Base-by-base conservation (phyloP, 768 basidiomycete genomes). In the Rhizopogon vulgaris region DNA sequence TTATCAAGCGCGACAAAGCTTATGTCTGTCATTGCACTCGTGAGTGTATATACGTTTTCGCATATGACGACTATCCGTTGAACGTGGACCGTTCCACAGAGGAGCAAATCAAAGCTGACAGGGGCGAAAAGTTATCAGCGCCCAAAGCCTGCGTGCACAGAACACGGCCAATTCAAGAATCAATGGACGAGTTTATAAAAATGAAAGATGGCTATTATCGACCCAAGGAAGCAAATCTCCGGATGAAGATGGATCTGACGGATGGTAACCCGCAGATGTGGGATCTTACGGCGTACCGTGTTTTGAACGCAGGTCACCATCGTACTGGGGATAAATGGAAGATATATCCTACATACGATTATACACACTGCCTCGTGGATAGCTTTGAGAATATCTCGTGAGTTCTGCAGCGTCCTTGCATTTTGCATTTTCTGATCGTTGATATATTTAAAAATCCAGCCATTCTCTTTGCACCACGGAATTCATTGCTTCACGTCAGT, bases 351-450 rank as follows among this genome's bases (percentile, higher is more conserved):
- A 97, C 94, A 0, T 99, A 99, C 66, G 96, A 99, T 67, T 98
- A 95, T 67, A 96, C 96, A 0, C 96, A 99, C 73, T 98, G 96
- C 71, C 72, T 99, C 49, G 90, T 91, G 50, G 96, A 99, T 79
- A 97, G 94, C 62, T 88, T 99, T 64, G 96, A 99, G 69, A 96
- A 98, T 67, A 97, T 99, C 57, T 91, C 94, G 96, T 97, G 63
- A 67, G 94, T 82, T 15, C 5, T 38, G 48, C 47, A 7, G 32
- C 34, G 11, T 15, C 17, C 36, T 17, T 15, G 22, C 41, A 3
- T 51, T 47, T 17, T 15, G 22, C 41, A 3, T 51, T 48, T 27
- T 45, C 12, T 10, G 5, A 22, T 24, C 12, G 8, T 34, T 34
- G 18, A 34, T n/a, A 15, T 18, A 27, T 15, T 25, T 18, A 7